Evolutionary conservation across 2,329 filamentous ascomycete species (phyloP), one percentile per base, ranked within the genome.

Genomic region (Colletotrichum salicis): DNA sequence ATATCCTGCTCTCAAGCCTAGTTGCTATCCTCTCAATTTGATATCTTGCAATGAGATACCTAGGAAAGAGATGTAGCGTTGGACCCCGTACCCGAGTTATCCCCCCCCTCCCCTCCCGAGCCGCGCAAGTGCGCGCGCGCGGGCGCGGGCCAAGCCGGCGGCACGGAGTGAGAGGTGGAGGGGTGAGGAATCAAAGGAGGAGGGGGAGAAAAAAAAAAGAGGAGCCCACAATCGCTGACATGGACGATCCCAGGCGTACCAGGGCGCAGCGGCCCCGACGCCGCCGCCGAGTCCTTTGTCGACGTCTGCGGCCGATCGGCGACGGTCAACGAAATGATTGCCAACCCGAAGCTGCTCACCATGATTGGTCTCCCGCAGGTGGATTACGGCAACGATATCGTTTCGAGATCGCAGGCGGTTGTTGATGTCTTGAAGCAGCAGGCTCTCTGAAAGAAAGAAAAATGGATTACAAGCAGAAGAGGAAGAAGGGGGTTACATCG

Each of bases 271-370:
- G 70, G 70, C 24, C 70, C 61, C 15, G 56, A 69, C 27, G 76
- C 77, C 41, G 78, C 77, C 37, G 69, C 74, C 54, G 72, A 77
- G 37, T 78, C 76, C 59, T 80, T 76, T 67, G 73, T 60, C 29
- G 80, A 83, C 66, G 79, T 82, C 35, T 72, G 75, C 58, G 77
- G 76, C 29, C 79, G 81, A 45, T 75, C 77, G 41, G 48, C 76
- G 29, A 81, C 78, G 37, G 73, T 82, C 55, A 72, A 81, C 72
- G 74, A 80, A 73, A 78, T 82, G 74, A 74, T 82, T 41, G 74
- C 74, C 27, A 76, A 77, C 15, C 76, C 77, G 2, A 73, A 71
- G 54, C 77, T 80, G 76, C 73, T 82, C 29, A 71, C 73, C 54
- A 78, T 80, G 76, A 78, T 82, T 64, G 81, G 81, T 19, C 74